Percentiles rank a stretch among this genome's conserved stretches.
phyloP scores from a whole-genome alignment of 805 yeast genomes.

The Wickerhamiella bombiphila region DNA sequence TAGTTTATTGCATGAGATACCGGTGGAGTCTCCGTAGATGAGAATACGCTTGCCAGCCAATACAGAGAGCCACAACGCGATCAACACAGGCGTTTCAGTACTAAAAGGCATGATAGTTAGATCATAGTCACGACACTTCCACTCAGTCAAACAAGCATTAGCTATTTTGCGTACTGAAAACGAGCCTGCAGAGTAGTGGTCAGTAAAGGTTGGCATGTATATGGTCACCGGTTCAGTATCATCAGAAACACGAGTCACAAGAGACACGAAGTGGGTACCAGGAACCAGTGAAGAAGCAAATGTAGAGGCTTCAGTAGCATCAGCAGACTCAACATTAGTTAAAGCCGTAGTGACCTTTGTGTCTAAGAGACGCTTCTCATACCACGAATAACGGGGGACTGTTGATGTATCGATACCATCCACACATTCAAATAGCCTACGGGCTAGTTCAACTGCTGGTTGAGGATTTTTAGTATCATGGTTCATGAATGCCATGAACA shows the following conservation, averaged over 20 bases:
- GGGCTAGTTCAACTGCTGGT: conserved; percentile 12
- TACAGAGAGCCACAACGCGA: conserved; percentile 37
- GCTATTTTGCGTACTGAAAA: conserved; percentile 15
- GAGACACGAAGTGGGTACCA: neutral
- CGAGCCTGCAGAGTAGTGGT: conserved; percentile 23
- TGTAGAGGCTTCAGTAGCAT: neutral
- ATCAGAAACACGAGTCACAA: neutral
- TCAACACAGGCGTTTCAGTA: conserved; percentile 37
- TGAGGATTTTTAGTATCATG: conserved; percentile 27
- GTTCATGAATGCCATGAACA: conserved; percentile 39
- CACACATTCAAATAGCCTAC: conserved; percentile 20
- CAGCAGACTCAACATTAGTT: neutral
- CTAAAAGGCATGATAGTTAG: conserved; percentile 39
- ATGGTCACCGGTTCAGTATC: conserved; percentile 20
- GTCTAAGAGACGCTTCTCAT: conserved; percentile 20
- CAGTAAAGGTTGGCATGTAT: conserved; percentile 21
- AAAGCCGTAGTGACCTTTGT: conserved; percentile 2
- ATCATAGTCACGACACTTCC: conserved; percentile 13
- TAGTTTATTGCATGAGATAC: conserved; percentile 35
- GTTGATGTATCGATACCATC: conserved; percentile 19
- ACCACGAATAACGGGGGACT: conserved; percentile 19
- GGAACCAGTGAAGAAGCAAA: no score
- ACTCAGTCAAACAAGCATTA: conserved; percentile 19
- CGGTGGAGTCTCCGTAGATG: conserved; percentile 26
- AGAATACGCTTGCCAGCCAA: conserved; percentile 38